Base-by-base conservation (phyloP, 495 filamentous ascomycete species). In the Choiromyces venosus region DNA sequence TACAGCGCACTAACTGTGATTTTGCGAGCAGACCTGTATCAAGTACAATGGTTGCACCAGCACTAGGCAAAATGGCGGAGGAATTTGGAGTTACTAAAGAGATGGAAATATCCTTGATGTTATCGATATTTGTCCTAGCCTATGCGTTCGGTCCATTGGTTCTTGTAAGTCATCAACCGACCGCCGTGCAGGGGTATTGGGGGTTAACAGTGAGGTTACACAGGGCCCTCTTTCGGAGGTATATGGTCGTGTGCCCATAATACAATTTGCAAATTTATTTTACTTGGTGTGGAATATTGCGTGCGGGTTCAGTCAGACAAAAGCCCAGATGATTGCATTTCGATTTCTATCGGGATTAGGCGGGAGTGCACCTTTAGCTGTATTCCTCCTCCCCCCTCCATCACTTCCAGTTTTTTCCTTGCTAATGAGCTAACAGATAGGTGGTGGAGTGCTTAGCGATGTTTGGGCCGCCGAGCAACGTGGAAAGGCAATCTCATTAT, bases 61-160 rank as follows among this genome's bases (percentile, higher is more conserved):
- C 88, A 0, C 77, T 93, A 9, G 70, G 76, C 3, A 71, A 84
- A 0, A 86, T 92, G 36, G 82, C 84, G 39, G 74, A 79, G 3
- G 90, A 93, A 7, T 84, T 93, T 38, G 71, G 85, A 33, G 89
- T 92, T 33, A 69, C 74, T 0, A 84, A 85, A 40, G 78, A 83
- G 74, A 83, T 90, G 33, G 82, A 88, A 67, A 84, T 84, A 25
- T 84, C 88, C 37, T 81, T 93, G 25, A 86, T 85, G 0, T 80
- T 94, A 39, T 91, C 89, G 0, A 85, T 90, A 73, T 93, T 93
- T 81, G 83, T 93, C 18, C 85, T 93, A 4, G 91, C 89, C 8
- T 94, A 91, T 78, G 88, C 88, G 74, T 78, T 87, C 67, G 87
- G 86, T 0, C 87, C 87, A 0, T 81, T 89, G 4, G 76, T 89